Base-by-base conservation (phyloP, 495 filamentous ascomycete genomes). In the Lophiostoma macrostomum region DNA sequence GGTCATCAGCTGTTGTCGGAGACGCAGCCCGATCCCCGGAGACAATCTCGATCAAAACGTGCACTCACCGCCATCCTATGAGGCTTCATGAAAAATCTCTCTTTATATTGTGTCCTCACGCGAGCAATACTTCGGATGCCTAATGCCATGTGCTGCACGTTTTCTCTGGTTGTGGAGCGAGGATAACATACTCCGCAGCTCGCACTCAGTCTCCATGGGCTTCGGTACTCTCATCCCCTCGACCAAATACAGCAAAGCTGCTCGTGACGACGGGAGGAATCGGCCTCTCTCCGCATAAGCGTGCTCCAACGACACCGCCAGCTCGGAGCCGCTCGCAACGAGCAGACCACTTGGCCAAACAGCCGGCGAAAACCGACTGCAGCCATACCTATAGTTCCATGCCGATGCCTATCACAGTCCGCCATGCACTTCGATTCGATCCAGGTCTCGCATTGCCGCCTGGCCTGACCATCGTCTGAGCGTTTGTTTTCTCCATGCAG, bases 211-310 rank as follows among this genome's bases (percentile, higher is more conserved):
- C 6, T 39, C 6, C 39, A 42, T 42, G 29, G n/a, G n/a, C n/a
- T n/a, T n/a, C 8, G n/a, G 29, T 8, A 32, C 40, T 5, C 25
- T 14, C 16, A 6, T 14, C 5, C 29, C 5, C 20, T 6, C 14
- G 18, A 20, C 16, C 7, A 4, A n/a, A 16, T 16, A 28, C 14
- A 40, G 34, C 34, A 40, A 29, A 12, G 34, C 32, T 3, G 38
- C 38, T 43, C 50, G 38, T 25, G 50, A 43, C 50, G 10, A 32
- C 50, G 50, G 50, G 38, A 42, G 38, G 38, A 53, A 34, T 44
- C 50, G 50, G 50, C 29, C 34, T 4, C 20, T 34, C 14, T 19
- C 45, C 12, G 12, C 45, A 20, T 35, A 7, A 4, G 14, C 5
- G 47, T 1, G n/a, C 47, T 5, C 4, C 19, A 50, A 37, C 50